Base-by-base conservation (phyloP, 208 protist species). In the Leishmania amazonensis region DNA sequence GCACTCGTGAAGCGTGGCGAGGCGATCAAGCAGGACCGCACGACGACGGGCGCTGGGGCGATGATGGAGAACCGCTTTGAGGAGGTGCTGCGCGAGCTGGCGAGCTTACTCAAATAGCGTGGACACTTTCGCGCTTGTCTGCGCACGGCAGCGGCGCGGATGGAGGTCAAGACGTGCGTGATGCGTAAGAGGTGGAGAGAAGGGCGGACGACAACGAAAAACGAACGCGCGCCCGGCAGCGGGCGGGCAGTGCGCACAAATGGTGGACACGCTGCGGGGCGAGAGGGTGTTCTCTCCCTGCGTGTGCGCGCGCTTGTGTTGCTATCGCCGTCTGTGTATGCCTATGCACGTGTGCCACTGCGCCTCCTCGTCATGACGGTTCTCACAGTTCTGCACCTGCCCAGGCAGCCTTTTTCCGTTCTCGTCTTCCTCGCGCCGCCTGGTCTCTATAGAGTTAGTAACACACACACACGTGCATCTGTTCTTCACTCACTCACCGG, bases 31-130 rank as follows among this genome's bases (percentile, higher is more conserved):
- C 67, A 89, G 71, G 92, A 96, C 68, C 58, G 83, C 19, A 65
- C 81, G 58, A 79, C 81, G 2, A 80, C 90, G 2, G 89, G 87
- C 17, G 88, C 88, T 13, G 78, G 90, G 2, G 89, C 87, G 58
- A 85, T 83, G 31, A 81, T 88, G 38, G 88, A 92, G 77, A 96
- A 96, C 84, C 83, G 87, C 5, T 94, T 95, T 57, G 84, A 83
- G 17, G 84, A 87, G 42, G 90, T 93, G 19, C 77, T 96, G 57
- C 86, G 83, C 13, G 91, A 94, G 68, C 85, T 95, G 35, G 84
- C 87, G 54, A 73, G 4, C 42, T 86, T 96, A 58, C 75, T 87
- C 1, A 79, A 83, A 64, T 86, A 82, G 62, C 51, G 60, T 17
- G 35, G 51, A 28, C 45, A 24, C 40, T 51, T 51, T 31, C 47